Evolutionary conservation across 345 rosid species (phyloP), one percentile per base, ranked within the genome.

Genomic region (Populus davidiana): DNA sequence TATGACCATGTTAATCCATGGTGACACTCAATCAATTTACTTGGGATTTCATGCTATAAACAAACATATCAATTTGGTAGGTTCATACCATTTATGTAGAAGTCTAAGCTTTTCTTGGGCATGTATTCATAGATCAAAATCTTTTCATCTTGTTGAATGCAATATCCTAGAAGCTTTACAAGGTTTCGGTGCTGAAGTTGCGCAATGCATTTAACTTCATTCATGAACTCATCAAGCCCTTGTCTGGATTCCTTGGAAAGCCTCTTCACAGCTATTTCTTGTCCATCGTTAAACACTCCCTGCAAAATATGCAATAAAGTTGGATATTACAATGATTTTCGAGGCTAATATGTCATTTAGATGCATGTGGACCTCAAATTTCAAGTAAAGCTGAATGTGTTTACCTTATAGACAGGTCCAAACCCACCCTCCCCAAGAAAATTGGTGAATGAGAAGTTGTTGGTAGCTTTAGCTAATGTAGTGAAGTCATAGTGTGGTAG

Each of bases 151-250:
- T 6, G 20, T 27, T 63, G 23, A 47, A 77, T 63, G 75, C 75
- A 77, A 63, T 68, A 77, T 23, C 80, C 80, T 4, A 77, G 80
- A 21, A 77, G 80, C 36, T 64, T 78, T 16, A 78, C 80, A 16
- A 78, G 80, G 38, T 78, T 78, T 9, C 80, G 43, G 41, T 78
- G 80, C 70, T 78, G 75, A 62, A 78, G 80, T 71, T 78, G 72
- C 1, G 75, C 75, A 5, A 78, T 78, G 43, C 52, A 43, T 63
- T 20, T 61, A 9, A 77, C 80, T 71, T 77, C 80, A 71, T 77
- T 71, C 33, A 56, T 71, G 75, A 77, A 77, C 38, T 77, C 80
- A 8, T 43, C 14, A 35, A 77, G 29, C 3, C 75, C 80, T 71
- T 77, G 80, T n/a, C 71, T 36, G 33, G 75, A 77, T 62, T 44